Evolutionary conservation across 176 grass and related monocot genomes (phyloP).

Genomic region (Hordeum marinum): DNA sequence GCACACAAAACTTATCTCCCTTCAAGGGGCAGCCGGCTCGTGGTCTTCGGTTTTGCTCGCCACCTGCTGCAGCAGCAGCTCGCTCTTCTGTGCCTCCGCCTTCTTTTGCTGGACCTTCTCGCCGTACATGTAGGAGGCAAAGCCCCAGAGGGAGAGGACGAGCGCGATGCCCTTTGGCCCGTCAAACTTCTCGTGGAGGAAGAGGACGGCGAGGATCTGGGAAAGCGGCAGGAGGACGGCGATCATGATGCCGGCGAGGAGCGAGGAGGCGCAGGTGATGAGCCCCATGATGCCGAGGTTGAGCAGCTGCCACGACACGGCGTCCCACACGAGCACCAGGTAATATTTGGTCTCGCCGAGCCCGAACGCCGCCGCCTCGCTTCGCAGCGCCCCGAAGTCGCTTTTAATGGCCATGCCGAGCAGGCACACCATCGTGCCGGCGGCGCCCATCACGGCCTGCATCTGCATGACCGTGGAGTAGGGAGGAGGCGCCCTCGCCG

Average conservation of each 20-base stretch:
- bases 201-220: conserved; percentile 53
- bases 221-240: conserved; percentile 53
- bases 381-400: conserved; percentile 53
- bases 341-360: conserved; percentile 60
- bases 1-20: not conserved
- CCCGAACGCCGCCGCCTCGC: conserved; percentile 55
- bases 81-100: not conserved
- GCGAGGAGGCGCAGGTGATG: conserved; percentile 52
- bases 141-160: conserved; percentile 62
- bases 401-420: conserved; percentile 58
- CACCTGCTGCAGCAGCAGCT: not conserved
- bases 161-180: conserved; percentile 52
- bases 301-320: conserved; percentile 56
- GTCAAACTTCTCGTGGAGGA: conserved; percentile 76
- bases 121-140: not conserved
- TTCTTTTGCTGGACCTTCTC: conserved; percentile 45
- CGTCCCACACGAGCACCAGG: conserved; percentile 44
- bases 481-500: conserved; percentile 10
- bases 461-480: conserved; percentile 60
- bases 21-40: conserved; percentile 2
- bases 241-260: conserved; percentile 66
- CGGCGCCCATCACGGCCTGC: conserved; percentile 59
- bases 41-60: conserved; percentile 1
- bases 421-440: conserved; percentile 53
- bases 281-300: conserved; percentile 62